A percentile compares a stretch with the other conserved stretches of the same genome.
Evolutionary conservation across 345 rosid genomes (phyloP).

Genomic region (Aquilaria sinensis): DNA sequence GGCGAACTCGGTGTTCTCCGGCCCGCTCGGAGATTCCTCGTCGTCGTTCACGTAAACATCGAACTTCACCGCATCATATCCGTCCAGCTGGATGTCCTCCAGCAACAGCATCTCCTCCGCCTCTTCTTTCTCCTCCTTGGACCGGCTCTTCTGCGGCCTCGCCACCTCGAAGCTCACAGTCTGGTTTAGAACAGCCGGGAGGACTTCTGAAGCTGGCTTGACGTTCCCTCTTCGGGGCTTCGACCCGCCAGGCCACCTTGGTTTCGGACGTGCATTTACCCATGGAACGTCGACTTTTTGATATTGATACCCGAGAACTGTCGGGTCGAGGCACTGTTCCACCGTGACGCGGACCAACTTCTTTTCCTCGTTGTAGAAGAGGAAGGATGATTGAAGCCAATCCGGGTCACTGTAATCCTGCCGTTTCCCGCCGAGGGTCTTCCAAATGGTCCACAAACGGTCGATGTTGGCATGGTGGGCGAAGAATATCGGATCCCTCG

Average conservation of each 20-base stretch:
- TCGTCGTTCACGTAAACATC: conserved; percentile 13
- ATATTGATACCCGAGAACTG: conserved; percentile 15
- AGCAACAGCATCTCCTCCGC: conserved; percentile 13
- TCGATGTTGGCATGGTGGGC: conserved; percentile 22
- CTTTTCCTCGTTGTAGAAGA: conserved; percentile 18
- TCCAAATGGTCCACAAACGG: conserved; percentile 23
- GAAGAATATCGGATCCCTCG: conserved; percentile 18
- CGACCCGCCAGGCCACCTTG: background rate
- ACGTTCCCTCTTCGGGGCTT: background rate
- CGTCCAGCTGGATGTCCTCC: conserved; percentile 4
- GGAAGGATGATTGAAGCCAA: conserved; percentile 10
- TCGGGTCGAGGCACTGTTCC: conserved; percentile 6
- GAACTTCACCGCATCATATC: conserved; percentile 4
- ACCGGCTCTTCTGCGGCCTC: conserved; percentile 14
- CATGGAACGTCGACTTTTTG: conserved; percentile 10
- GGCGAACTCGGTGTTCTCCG: conserved; percentile 14
- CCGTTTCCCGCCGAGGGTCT: background rate
- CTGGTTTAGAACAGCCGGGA: conserved; percentile 9
- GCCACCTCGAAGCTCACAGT: conserved; percentile 7
- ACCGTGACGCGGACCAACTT: conserved; percentile 11
- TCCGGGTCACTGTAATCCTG: conserved; percentile 11
- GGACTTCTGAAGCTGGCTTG: background rate
- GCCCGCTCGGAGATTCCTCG: background rate
- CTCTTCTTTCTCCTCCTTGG: conserved; percentile 14
- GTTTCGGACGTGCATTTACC: conserved; percentile 11